A percentile compares a stretch with the other conserved stretches of the same genome.
These are phyloP conservation scores for Pistacia vera DNA, from an alignment of 345 rosid species.

Conservation along the genomic window DNA sequence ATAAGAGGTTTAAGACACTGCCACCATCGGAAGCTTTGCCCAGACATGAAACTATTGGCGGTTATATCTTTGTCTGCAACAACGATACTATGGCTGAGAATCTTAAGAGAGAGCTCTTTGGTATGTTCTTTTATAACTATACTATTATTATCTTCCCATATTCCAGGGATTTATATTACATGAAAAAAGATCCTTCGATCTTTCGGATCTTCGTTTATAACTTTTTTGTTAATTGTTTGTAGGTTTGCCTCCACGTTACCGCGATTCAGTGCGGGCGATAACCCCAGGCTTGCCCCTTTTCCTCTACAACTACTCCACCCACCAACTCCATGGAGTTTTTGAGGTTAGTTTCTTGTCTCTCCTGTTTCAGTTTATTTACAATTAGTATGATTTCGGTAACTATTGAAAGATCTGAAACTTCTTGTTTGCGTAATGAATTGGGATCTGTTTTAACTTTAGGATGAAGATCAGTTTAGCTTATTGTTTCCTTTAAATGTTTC, in stretches of 20 bases:
- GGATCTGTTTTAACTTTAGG: too few species aligned
- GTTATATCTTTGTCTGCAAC: slow-evolving; percentile 99
- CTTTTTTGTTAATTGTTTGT: background rate
- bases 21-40: slow-evolving; percentile 93
- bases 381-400: background rate
- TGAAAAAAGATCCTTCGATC: background rate
- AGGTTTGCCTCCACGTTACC: slow-evolving; percentile 94
- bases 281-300: slow-evolving; percentile 98
- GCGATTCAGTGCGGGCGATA: slow-evolving; percentile 95
- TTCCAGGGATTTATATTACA: too few species aligned
- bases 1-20: slow-evolving; percentile 95
- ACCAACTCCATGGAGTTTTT: slow-evolving; percentile 95
- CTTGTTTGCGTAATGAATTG: background rate
- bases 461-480: too few species aligned
- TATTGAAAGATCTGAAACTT: background rate
- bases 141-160: background rate
- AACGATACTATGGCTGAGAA: slow-evolving; percentile 98
- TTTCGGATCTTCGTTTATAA: background rate
- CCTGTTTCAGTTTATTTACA: background rate
- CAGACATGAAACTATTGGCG: slow-evolving; percentile 88
- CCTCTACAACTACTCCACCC: slow-evolving; percentile 98
- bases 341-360: slow-evolving; percentile 50
- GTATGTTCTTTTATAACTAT: slow-evolving; percentile 29
- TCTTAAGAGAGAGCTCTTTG: slow-evolving; percentile 87
- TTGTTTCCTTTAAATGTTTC: too few species aligned